A percentile compares a stretch with the other conserved stretches of the same genome.
These are phyloP conservation scores for Aspergillus sp. DNA, from an alignment of 2,329 filamentous ascomycete species.

Conservation along the genomic window DNA sequence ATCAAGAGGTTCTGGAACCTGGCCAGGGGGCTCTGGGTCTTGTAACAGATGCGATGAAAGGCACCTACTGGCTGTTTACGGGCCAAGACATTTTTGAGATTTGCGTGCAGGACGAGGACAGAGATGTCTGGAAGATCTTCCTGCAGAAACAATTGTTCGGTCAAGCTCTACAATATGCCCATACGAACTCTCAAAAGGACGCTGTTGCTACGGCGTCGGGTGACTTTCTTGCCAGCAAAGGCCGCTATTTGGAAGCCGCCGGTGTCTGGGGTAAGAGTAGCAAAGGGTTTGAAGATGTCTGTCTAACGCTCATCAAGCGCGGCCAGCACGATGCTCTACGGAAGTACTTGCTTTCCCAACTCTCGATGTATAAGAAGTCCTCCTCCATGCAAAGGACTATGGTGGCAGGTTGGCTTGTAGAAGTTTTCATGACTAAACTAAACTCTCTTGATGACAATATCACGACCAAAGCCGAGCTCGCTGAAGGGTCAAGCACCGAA, in stretches of 20 bases:
- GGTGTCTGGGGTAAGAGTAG: conserved; percentile 91
- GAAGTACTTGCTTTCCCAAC: conserved; percentile 83
- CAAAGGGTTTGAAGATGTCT: conserved; percentile 95
- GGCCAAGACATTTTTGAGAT: conserved; percentile 90
- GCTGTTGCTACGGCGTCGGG: conserved; percentile 89
- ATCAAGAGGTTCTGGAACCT: conserved; percentile 79
- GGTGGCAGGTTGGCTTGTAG: conserved; percentile 92
- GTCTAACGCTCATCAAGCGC: conserved; percentile 84
- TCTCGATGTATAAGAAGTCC: conserved; percentile 77
- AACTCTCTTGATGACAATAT: conserved; percentile 94
- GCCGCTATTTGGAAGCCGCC: conserved; percentile 81
- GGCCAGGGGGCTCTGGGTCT: conserved; percentile 80
- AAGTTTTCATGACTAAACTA: conserved; percentile 95
- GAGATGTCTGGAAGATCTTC: conserved; percentile 95
- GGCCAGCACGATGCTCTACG: conserved; percentile 86
- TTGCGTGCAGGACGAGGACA: conserved; percentile 82
- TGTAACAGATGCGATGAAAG: conserved; percentile 87
- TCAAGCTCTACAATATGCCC: conserved; percentile 80
- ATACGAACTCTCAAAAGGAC: conserved; percentile 78
- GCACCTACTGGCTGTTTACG: conserved; percentile 97
- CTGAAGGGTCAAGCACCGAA: conserved; percentile 67
- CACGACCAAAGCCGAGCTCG: conserved; percentile 79
- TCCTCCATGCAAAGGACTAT: conserved; percentile 90
- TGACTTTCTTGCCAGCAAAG: conserved; percentile 79
- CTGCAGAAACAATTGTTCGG: conserved; percentile 85